Percentiles rank a stretch among this genome's conserved stretches.
Conservation (phyloP, 2,329 filamentous ascomycete species). For the Diaporthe sp. region DNA sequence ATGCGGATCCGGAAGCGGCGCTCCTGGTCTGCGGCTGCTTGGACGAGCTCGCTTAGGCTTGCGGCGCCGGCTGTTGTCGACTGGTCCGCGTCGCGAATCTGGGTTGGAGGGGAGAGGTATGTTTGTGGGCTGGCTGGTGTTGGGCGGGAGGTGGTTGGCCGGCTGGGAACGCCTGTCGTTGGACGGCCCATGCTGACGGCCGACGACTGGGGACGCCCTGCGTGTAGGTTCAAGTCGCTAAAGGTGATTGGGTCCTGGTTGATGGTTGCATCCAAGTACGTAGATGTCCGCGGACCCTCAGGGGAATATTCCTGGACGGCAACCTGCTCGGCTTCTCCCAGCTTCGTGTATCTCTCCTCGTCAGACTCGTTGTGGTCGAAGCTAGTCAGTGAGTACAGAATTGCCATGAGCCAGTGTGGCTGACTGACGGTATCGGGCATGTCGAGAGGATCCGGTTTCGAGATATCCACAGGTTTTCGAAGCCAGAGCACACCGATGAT, state of each 20-base stretch:
- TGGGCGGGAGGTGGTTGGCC: conserved; percentile 1
- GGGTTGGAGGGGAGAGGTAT: not conserved
- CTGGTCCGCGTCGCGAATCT: not conserved
- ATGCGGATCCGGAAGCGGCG: conserved; percentile 25
- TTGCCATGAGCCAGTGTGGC: conserved; percentile 25
- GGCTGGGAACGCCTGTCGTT: not conserved
- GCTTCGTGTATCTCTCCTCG: conserved; percentile 17
- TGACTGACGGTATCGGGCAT: conserved; percentile 16
- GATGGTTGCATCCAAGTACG: conserved; percentile 18
- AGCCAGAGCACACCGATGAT: conserved; percentile 44
- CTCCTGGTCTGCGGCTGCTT: conserved; percentile 22
- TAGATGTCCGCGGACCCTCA: not conserved
- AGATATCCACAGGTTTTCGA: conserved; percentile 41
- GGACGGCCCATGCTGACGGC: conserved; percentile 11
- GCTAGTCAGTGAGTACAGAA: conserved; percentile 23
- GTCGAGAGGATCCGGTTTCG: conserved; percentile 9
- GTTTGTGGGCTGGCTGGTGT: not conserved
- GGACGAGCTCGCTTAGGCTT: conserved; percentile 23
- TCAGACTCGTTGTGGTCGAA: conserved; percentile 28
- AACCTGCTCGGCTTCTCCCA: conserved; percentile 2
- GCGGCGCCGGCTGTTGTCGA: not conserved
- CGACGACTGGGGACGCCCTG: not conserved
- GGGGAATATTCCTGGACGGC: not conserved
- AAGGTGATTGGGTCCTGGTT: conserved; percentile 27
- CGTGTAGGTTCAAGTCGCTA: conserved; percentile 21